Evolutionary conservation across 805 yeast genomes (phyloP), one percentile per base, ranked within the genome.

Genomic region (Schwanniomyces occidentalis): DNA sequence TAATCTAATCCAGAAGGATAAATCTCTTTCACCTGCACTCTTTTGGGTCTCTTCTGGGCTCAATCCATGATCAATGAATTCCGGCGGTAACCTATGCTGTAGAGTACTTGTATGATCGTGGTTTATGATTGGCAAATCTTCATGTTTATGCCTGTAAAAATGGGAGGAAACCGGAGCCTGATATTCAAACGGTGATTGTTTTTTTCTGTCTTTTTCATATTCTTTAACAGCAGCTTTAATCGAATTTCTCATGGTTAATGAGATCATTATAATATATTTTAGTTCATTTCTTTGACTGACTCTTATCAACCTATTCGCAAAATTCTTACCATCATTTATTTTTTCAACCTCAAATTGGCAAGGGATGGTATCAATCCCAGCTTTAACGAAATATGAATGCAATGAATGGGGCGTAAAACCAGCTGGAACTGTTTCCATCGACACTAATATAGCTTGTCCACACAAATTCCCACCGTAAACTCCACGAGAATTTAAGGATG

Each of bases 401-500:
- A 66, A 46, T 2, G 71, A 65, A 33, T 66, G 69, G 2, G 73
- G 73, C n/a, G 54, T 54, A 42, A 58, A 67, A 4, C 56, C 63
- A 4, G 39, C 45, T 0, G 46, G 46, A 3, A 52, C 47, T 10
- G 59, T 47, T 32, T 56, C 58, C 54, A 66, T 58, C 3, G 67
- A 68, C 9, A 61, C 72, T 19, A 61, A 45, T 8, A 62, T 34
- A 2, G 64, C 55, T 40, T 64, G 69, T 2, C 62, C 55, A 24
- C 63, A 50, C 12, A 65, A 39, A 29, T 62, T 65, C 2, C 72
- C 73, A 2, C 71, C 72, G 35, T 52, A 67, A n/a, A 61, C 64
- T n/a, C 69, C 71, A 23, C 63, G 48, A 48, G 57, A 41, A n/a
- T 25, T 36, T 6, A 52, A 47, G 6, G 40, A 34, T 1, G 70